Base-by-base conservation (phyloP, 2,329 filamentous ascomycete genomes). In the Colletotrichum abscissum region DNA sequence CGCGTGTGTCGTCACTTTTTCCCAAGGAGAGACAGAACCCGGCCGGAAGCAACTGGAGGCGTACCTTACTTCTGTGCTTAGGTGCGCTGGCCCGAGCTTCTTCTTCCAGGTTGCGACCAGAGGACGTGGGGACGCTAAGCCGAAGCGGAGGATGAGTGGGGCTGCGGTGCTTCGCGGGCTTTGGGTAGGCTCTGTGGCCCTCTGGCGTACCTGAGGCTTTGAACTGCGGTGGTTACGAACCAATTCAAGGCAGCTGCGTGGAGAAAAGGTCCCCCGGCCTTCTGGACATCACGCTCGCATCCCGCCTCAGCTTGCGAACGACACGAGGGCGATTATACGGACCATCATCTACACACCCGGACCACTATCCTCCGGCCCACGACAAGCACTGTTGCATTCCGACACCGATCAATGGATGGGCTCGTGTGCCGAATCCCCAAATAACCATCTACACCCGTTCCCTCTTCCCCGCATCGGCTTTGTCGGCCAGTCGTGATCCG, bases 171-270 rank as follows among this genome's bases (percentile, higher is more conserved):
- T 38, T 72, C 52, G 30, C 58, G 35, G 38, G 24, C n/a, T 49
- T 49, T 49, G 14, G 54, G 59, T 66, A 6, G 52, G 63, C 54
- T 65, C 30, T 30, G 30, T 30, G 30, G 30, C 8, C 9, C 26
- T 46, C 16, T 22, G 26, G 14, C 49, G 70, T 69, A 73, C 67
- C 60, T 70, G 60, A 70, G 71, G 67, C 60, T 70, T 56, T 62
- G 56, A 60, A 49, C 42, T 22, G 30, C 16, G 59, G 66, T 69
- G 57, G 46, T 49, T 71, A 73, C 49, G 54, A 69, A 64, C 67
- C 46, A 66, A 71, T 70, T 73, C 71, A 73, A 73, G 67, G 71
- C 71, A 73, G 35, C 71, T 73, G 71, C 67, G 59, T 71, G 71
- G 60, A 71, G 71, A 72, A 69, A 69, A 69, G 70, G 66, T 64